phyloP scores from a whole-genome alignment of 139 green algal genomes.

The Zygnema circumcarinatum region DNA sequence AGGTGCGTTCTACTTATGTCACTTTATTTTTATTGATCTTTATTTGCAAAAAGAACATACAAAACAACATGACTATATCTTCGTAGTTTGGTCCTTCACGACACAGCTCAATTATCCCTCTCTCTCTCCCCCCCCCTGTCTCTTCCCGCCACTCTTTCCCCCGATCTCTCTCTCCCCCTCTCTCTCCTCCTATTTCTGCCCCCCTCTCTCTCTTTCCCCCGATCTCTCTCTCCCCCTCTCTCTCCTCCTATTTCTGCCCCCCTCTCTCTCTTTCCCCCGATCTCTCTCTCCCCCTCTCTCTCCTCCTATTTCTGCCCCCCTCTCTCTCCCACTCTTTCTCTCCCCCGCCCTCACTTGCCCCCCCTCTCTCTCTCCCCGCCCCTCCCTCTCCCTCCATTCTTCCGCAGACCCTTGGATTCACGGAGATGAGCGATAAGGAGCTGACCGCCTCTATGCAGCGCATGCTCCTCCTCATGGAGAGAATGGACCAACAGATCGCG shows the following conservation, averaged over 20 bases:
- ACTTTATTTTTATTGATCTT: too few species aligned
- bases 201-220: background rate
- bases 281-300: slow-evolving; percentile 25
- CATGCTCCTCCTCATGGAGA: slow-evolving; percentile 86
- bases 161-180: background rate
- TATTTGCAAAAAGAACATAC: too few species aligned
- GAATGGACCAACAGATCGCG: slow-evolving; percentile 83
- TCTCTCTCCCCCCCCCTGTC: background rate
- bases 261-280: background rate
- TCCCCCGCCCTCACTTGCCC: background rate
- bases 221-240: slow-evolving; percentile 25
- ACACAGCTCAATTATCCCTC: background rate
- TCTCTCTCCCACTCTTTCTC: background rate
- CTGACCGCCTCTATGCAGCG: slow-evolving; percentile 76
- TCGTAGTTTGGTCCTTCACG: too few species aligned
- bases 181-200: background rate
- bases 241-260: background rate
- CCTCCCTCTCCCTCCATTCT: background rate
- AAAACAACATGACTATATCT: too few species aligned
- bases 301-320: background rate
- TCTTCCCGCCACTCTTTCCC: background rate
- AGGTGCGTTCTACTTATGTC: slow-evolving; percentile 11
- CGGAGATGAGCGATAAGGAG: slow-evolving; percentile 55
- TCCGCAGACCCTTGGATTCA: background rate
- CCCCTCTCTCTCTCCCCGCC: background rate